phyloP scores from a whole-genome alignment of 371 early-diverging fungal genomes.

The Mortierella sp. region DNA sequence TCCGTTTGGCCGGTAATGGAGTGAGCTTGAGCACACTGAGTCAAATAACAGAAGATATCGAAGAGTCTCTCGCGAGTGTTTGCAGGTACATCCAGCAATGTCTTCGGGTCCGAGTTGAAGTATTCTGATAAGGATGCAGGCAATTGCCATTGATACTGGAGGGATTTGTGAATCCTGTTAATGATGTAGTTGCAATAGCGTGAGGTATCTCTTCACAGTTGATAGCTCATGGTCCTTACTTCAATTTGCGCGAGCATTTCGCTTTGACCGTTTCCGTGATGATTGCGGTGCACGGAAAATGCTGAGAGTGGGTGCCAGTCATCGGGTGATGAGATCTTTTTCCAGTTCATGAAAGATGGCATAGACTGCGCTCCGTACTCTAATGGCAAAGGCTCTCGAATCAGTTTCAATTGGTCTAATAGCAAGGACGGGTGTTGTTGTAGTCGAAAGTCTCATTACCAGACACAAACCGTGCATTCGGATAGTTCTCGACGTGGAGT shows the following conservation, averaged over 20 bases:
- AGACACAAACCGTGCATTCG: conserved; percentile 44
- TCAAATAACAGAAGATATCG: conserved; percentile 39
- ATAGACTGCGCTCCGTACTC: conserved; percentile 52
- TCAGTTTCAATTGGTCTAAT: too few species aligned
- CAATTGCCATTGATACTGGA: conserved; percentile 26
- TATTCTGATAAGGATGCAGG: conserved; percentile 19
- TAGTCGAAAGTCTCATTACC: conserved; percentile 12
- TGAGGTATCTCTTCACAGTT: too few species aligned
- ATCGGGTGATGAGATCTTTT: conserved; percentile 12
- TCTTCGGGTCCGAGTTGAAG: conserved; percentile 11
- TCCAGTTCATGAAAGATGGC: conserved; percentile 28
- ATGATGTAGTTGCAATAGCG: too few species aligned
- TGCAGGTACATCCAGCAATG: background rate
- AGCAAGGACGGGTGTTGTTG: background rate
- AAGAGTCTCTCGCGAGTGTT: conserved; percentile 12
- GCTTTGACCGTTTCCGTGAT: conserved; percentile 43
- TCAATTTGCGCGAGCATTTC: conserved; percentile 48
- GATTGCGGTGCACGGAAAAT: conserved; percentile 39
- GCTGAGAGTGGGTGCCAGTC: conserved; percentile 48
- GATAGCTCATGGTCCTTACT: conserved; percentile 7
- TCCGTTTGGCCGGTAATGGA: conserved; percentile 41
- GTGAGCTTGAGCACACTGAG: conserved; percentile 36
- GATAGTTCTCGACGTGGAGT: conserved; percentile 34
- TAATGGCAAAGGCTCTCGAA: too few species aligned
- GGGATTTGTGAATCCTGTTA: too few species aligned